Base-by-base conservation (phyloP, 805 yeast species). In the Millerozyma miso region DNA sequence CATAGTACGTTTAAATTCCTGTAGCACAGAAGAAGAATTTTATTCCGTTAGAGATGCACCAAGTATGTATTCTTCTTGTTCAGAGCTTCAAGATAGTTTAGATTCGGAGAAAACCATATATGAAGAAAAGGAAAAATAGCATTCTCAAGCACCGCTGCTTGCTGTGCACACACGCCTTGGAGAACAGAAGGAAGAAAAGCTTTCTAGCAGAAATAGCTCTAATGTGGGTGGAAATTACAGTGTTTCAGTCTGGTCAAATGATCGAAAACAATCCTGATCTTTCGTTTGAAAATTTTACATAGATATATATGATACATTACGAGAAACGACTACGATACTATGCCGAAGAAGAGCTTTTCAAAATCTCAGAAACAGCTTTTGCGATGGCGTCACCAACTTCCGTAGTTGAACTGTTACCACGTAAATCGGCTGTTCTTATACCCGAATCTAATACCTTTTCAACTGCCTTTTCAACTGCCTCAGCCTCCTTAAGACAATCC, bases 331-430 rank as follows among this genome's bases (percentile, higher is more conserved):
- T 26, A 10, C 23, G 12, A 32, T 19, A 18, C 15, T 33, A 16
- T 31, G 38, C 34, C 33, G 48, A 46, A 18, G 54, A 45, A 18
- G 54, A 45, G 15, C 37, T 48, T 40, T 49, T 59, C 49, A 84
- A 71, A 49, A 81, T 68, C 53, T 73, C 70, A 55, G 75, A 70
- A 43, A 88, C 88, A 43, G 85, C 85, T 29, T 69, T 76, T 35
- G 85, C 96, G 58, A 93, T 74, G 35, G 97, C 97, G 62, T 89
- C 95, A 60, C 98, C 98, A 45, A 93, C 97, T 65, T 91, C 97
- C 33, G 74, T 63, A 39, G 99, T 93, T 32, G 88, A 71, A 56
- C 79, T 79, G n/a, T 79, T 56, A 44, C 99, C 99, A 42, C 89
- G 84, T 55, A 90, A 74, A 64, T 90, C 99, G 48, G 85, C 97